Conservation (phyloP, 2,329 filamentous ascomycete species). For the Fusarium sp. region DNA sequence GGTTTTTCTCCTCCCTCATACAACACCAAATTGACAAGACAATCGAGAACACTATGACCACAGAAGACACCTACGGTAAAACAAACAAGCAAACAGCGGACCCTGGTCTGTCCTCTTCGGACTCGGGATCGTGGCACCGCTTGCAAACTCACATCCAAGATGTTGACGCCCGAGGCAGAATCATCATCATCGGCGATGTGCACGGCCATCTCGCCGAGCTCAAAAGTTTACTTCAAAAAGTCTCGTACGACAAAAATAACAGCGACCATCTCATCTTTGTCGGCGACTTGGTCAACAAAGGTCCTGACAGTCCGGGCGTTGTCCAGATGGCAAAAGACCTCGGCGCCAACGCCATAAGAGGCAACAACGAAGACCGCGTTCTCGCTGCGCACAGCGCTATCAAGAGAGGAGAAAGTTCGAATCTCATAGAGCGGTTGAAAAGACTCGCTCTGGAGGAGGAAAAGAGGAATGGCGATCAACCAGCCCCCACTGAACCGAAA, state of each 20-base stretch:
- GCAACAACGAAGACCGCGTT: slow-evolving; percentile 88
- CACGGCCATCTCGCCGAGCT: slow-evolving; percentile 82
- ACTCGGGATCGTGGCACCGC: neutral
- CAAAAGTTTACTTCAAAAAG: slow-evolving; percentile 71
- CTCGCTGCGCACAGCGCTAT: slow-evolving; percentile 61
- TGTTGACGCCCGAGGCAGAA: slow-evolving; percentile 8
- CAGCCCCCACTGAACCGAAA: neutral
- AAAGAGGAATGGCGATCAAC: neutral
- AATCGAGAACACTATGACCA: neutral
- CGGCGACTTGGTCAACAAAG: slow-evolving; percentile 85
- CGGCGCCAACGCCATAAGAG: slow-evolving; percentile 80
- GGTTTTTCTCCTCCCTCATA: neutral
- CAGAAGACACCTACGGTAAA: neutral
- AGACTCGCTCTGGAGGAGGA: neutral
- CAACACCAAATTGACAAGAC: neutral
- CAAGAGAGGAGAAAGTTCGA: neutral
- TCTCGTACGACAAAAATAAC: slow-evolving; percentile 65
- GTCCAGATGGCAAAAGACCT: slow-evolving; percentile 78
- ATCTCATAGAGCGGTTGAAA: neutral
- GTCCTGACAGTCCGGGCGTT: slow-evolving; percentile 82
- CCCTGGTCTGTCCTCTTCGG: neutral
- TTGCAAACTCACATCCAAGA: slow-evolving; percentile 6
- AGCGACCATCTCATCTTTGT: slow-evolving; percentile 78
- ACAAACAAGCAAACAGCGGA: neutral
- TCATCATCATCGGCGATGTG: slow-evolving; percentile 86